Base-by-base conservation (phyloP, 202 grass and related monocot species). In the Elaeis oleifera region DNA sequence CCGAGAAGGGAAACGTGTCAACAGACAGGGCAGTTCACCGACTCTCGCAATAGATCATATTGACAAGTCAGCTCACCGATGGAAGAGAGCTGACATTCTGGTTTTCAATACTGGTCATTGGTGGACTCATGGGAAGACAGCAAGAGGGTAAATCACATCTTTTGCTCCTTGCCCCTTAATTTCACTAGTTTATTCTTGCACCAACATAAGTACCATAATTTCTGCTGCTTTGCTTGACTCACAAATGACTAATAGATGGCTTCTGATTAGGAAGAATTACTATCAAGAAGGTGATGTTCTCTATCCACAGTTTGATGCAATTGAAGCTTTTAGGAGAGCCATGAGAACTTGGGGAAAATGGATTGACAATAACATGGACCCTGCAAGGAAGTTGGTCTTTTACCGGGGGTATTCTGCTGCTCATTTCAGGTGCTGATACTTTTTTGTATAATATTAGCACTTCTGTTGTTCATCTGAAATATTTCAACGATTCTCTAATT, bases 51-150 rank as follows among this genome's bases (percentile, higher is more conserved):
- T 91, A 63, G 87, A 97, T 73, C 67, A 64, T 44, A 79, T 97
- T 6, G 92, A 91, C 76, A 97, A 97, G 77, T 81, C 84, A 62
- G 84, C 84, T 5, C 85, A 32, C 39, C 71, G 92, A 44, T 97
- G 92, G 87, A 91, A 69, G 73, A 81, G 73, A 56, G 92, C 68
- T 36, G 82, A 99, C 65, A 80, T 99, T 56, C 57, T 92, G 70
- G 61, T 99, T 54, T 99, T 92, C 75, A 99, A 99, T 74, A 99
- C 88, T 53, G 82, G 94, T 14, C 94, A 99, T 77, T 92, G 94
- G 88, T 99, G 94, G 94, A 89, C 80, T 20, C 92, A 97, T 89
- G 84, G 87, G 53, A 96, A 96, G 76, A 96, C 87, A 24, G 87
- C 92, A 23, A 75, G 84, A 27, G 92, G 87, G 92, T 96, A 85